Percentiles rank a stretch among this genome's conserved stretches.
Conservation (phyloP, 2,329 filamentous ascomycete species). For the Fusarium protoensiforme region DNA sequence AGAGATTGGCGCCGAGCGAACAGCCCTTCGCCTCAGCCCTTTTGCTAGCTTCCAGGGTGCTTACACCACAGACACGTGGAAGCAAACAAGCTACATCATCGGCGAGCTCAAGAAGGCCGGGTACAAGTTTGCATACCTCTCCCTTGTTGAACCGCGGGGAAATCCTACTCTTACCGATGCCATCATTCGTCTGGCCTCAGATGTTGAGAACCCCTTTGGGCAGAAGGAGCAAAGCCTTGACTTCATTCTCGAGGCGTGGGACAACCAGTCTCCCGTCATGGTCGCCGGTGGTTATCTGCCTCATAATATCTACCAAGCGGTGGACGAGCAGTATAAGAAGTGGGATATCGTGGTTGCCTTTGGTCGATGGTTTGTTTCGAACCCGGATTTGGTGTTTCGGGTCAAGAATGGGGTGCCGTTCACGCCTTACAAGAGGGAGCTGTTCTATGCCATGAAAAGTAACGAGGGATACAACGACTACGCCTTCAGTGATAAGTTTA, state of each 20-base stretch:
- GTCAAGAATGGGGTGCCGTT: constrained; percentile 51
- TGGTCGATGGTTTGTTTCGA: constrained; percentile 50
- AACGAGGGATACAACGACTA: constrained; percentile 46
- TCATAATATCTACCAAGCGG: constrained; percentile 33
- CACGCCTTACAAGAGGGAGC: constrained; percentile 50
- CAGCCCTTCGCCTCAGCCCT: constrained; percentile 67
- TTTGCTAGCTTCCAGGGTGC: constrained; percentile 51
- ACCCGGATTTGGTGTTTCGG: constrained; percentile 52
- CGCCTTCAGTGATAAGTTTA: constrained; percentile 40
- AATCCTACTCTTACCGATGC: constrained; percentile 51
- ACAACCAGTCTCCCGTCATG: constrained; percentile 46
- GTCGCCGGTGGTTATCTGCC: constrained; percentile 47
- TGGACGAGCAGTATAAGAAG: constrained; percentile 40
- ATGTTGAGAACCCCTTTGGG: constrained; percentile 14
- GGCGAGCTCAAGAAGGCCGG: constrained; percentile 38
- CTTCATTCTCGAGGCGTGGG: constrained; percentile 47
- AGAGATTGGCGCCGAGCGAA: constrained; percentile 60
- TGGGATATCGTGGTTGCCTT: constrained; percentile 45
- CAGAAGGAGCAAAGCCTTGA: constrained; percentile 48
- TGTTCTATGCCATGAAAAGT: constrained; percentile 51
- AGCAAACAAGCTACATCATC: constrained; percentile 44
- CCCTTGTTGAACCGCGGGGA: constrained; percentile 51
- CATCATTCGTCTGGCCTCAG: neutral
- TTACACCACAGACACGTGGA: constrained; percentile 42
- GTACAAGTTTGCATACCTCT: constrained; percentile 48